phyloP scores from a whole-genome alignment of 202 grass and related monocot genomes.

The Carex sylvatica region DNA sequence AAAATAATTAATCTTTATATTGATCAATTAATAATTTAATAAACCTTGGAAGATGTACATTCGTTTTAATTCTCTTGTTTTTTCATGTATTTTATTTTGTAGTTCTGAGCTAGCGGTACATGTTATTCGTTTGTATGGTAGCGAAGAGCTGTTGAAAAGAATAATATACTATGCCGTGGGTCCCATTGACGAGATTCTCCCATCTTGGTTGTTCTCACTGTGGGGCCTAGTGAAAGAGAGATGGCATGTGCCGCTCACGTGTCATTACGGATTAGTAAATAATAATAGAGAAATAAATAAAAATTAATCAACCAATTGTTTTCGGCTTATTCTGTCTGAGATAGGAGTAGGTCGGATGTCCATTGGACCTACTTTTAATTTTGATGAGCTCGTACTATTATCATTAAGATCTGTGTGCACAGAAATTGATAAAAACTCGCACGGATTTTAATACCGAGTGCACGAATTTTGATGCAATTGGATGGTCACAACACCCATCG shows the following conservation, averaged over 20 bases:
- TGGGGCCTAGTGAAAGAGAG: constrained; percentile 24
- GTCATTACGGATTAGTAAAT: background rate
- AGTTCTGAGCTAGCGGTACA: constrained; percentile 11
- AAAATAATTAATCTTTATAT: background rate
- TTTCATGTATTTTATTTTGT: constrained; percentile 1
- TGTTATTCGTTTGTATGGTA: constrained; percentile 46
- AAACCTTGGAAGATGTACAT: background rate
- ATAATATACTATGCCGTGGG: constrained; percentile 40
- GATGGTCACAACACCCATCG: no score
- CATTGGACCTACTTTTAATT: no score
- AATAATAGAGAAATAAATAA: background rate
- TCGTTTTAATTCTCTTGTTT: constrained; percentile 18
- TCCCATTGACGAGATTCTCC: constrained; percentile 52
- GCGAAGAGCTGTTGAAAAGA: constrained; percentile 42
- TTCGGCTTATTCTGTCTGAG: constrained; percentile 12
- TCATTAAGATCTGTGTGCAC: no score
- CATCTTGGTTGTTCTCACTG: constrained; percentile 37
- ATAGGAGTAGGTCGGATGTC: no score
- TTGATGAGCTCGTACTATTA: no score
- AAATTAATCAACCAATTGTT: background rate
- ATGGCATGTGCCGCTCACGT: constrained; percentile 11
- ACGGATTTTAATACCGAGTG: no score
- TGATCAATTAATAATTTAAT: background rate
- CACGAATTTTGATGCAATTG: no score
- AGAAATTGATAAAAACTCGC: no score